These are phyloP conservation scores for Podospora pseudopauciseta DNA, from an alignment of 495 filamentous ascomycete genomes.

Conservation along the genomic window DNA sequence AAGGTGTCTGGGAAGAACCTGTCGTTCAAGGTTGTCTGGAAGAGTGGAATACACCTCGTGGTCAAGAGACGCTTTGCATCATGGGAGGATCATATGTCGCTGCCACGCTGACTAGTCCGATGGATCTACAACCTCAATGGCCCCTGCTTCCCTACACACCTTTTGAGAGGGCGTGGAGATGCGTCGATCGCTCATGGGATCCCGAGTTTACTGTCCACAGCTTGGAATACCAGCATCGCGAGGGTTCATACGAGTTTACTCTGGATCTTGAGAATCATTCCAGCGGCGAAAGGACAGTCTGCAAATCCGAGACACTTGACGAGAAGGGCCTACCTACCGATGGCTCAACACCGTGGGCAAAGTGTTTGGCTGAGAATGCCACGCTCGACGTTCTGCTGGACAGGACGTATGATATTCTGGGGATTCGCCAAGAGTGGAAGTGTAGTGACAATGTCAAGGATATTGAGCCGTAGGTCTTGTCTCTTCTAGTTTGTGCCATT, in stretches of 20 bases:
- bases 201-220: slow-evolving; percentile 24
- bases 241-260: slow-evolving; percentile 15
- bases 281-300: slow-evolving; percentile 12
- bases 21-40: slow-evolving; percentile 24
- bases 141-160: slow-evolving; percentile 24
- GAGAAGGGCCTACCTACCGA: not conserved
- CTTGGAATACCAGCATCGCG: slow-evolving; percentile 12
- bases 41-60: slow-evolving; percentile 20
- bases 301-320: slow-evolving; percentile 13
- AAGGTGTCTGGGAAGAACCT: slow-evolving; percentile 21
- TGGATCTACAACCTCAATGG: slow-evolving; percentile 24
- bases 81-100: slow-evolving; percentile 27
- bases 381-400: slow-evolving; percentile 20
- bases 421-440: slow-evolving; percentile 25
- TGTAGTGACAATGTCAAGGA: slow-evolving; percentile 20
- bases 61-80: slow-evolving; percentile 23
- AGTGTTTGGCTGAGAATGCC: slow-evolving; percentile 5
- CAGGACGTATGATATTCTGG: slow-evolving; percentile 17
- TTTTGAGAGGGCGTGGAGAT: slow-evolving; percentile 13
- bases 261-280: slow-evolving; percentile 23
- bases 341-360: slow-evolving; percentile 17
- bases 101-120: slow-evolving; percentile 17
- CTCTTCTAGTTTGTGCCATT: no score
- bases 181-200: slow-evolving; percentile 20
- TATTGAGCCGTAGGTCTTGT: slow-evolving; percentile 18